Conservation (phyloP, 805 yeast species). For the Kregervanrija fluxuum region DNA sequence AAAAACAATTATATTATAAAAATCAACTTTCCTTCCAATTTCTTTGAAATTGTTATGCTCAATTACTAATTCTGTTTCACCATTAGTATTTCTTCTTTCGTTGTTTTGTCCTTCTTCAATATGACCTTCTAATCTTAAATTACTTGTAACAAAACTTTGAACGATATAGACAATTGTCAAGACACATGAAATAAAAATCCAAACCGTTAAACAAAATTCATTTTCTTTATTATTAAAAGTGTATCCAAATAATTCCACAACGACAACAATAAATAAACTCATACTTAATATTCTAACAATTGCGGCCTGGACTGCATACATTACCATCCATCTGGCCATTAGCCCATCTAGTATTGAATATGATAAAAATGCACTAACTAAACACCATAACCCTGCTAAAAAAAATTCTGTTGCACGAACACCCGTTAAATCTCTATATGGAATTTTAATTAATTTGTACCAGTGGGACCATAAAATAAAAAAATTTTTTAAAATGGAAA, state of each 20-base stretch:
- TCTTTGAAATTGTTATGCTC: slow-evolving; percentile 15
- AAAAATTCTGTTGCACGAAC: slow-evolving; percentile 74
- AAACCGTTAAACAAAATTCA: slow-evolving; percentile 73
- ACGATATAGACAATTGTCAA: slow-evolving; percentile 73
- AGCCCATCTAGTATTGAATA: slow-evolving; percentile 81
- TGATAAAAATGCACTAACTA: slow-evolving; percentile 79
- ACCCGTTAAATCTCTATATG: slow-evolving; percentile 31
- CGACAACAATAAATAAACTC: slow-evolving; percentile 63
- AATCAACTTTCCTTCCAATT: slow-evolving; percentile 66
- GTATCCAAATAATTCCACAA: slow-evolving; percentile 60
- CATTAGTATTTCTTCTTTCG: background rate
- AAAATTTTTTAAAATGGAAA: slow-evolving; percentile 22
- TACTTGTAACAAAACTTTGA: slow-evolving; percentile 84
- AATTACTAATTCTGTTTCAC: background rate
- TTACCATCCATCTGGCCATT: slow-evolving; percentile 91
- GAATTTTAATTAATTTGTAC: slow-evolving; percentile 17
- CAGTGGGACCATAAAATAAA: slow-evolving; percentile 21
- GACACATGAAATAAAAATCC: slow-evolving; percentile 86
- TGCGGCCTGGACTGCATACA: slow-evolving; percentile 82
- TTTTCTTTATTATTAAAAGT: slow-evolving; percentile 56
- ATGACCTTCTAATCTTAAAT: slow-evolving; percentile 39
- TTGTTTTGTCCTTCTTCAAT: slow-evolving; percentile 7
- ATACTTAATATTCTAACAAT: slow-evolving; percentile 79
- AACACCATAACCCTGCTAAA: slow-evolving; percentile 86
- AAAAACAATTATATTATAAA: slow-evolving; percentile 84